A percentile compares a stretch with the other conserved stretches of the same genome.
phyloP scores from a whole-genome alignment of 1,284 basidiomycete genomes.

The Malassezia brasiliensis region DNA sequence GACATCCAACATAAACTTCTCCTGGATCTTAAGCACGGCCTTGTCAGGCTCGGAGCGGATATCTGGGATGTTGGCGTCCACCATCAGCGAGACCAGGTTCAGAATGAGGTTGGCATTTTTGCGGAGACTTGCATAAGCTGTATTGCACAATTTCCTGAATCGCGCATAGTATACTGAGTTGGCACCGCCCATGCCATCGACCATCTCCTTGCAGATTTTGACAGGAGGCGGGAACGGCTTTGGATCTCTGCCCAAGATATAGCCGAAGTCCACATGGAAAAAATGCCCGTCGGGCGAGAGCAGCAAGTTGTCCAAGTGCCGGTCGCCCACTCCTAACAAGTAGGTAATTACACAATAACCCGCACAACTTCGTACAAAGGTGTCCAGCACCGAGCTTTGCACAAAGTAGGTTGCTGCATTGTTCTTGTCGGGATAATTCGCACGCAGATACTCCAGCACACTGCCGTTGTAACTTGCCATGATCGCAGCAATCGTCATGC shows the following conservation, averaged over 20 bases:
- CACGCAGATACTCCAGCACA: constrained; percentile 74
- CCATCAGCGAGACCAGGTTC: constrained; percentile 92
- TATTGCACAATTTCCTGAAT: constrained; percentile 92
- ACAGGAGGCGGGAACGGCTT: constrained; percentile 96
- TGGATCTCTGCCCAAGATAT: constrained; percentile 92
- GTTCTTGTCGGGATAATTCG: constrained; percentile 77
- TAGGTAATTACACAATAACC: constrained; percentile 98
- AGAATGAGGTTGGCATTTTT: constrained; percentile 92
- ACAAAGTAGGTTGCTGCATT: constrained; percentile 87
- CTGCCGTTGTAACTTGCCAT: constrained; percentile 64
- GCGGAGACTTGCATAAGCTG: constrained; percentile 84
- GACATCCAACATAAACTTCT: constrained; percentile 88
- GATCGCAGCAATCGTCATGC: constrained; percentile 86
- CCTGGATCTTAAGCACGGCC: constrained; percentile 66
- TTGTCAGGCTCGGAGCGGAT: constrained; percentile 68
- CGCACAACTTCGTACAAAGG: constrained; percentile 91
- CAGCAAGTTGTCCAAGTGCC: constrained; percentile 90
- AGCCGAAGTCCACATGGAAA: constrained; percentile 83
- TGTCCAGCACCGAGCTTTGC: constrained; percentile 82
- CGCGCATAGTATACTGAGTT: constrained; percentile 69
- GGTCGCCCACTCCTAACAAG: constrained; percentile 88
- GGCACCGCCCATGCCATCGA: constrained; percentile 90
- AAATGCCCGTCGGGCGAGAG: constrained; percentile 75
- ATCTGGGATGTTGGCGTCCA: constrained; percentile 94
- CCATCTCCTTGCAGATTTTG: constrained; percentile 99